A percentile compares a stretch with the other conserved stretches of the same genome.
phyloP scores from a whole-genome alignment of 495 filamentous ascomycete genomes.

The Clohesyomyces aquaticus region DNA sequence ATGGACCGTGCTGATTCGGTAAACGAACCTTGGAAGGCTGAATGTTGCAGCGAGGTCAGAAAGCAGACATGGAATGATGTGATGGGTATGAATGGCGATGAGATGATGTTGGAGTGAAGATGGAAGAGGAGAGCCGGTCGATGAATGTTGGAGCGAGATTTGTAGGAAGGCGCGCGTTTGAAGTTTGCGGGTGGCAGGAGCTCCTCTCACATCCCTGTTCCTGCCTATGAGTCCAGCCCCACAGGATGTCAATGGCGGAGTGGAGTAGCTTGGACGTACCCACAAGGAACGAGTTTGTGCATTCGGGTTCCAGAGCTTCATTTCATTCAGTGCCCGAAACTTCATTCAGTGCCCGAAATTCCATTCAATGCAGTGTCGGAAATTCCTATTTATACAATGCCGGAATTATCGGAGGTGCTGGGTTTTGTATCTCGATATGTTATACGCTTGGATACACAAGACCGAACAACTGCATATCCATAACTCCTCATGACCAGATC shows the following conservation, averaged over 20 bases:
- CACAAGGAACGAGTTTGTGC: no score
- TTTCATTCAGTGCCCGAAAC: no score
- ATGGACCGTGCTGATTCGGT: constrained; percentile 24
- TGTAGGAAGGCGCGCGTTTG: neutral
- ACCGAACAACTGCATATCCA: no score
- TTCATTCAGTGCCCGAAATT: no score
- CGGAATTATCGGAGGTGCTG: no score
- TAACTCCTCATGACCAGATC: constrained; percentile 12
- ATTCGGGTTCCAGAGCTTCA: no score
- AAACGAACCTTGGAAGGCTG: constrained; percentile 7
- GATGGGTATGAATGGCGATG: neutral
- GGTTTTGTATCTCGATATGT: no score
- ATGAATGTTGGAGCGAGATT: neutral
- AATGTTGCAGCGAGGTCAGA: neutral
- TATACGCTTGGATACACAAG: no score
- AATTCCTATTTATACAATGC: no score
- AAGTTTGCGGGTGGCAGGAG: neutral
- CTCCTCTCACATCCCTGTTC: neutral
- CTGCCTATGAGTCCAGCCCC: neutral
- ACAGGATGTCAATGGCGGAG: neutral
- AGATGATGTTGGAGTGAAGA: neutral
- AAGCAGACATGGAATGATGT: neutral
- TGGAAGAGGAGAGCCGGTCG: neutral
- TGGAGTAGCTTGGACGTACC: no score
- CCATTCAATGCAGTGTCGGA: no score